Conservation (phyloP, 2,329 filamentous ascomycete species). For the Ophiostoma perfectum region DNA sequence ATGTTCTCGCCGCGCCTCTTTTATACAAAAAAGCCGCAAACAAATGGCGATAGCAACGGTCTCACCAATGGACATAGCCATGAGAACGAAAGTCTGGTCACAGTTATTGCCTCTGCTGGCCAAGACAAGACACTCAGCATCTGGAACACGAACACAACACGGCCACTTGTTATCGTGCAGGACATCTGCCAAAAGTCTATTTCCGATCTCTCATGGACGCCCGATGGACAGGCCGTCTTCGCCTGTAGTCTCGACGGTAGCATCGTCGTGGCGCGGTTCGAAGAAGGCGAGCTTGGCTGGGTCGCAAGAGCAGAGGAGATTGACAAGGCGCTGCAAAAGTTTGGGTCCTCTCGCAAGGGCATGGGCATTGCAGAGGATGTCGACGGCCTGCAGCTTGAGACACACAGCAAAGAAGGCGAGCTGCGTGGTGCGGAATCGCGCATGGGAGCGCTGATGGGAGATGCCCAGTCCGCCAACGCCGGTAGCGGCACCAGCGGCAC, state of each 20-base stretch:
- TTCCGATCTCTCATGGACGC: slow-evolving; percentile 89
- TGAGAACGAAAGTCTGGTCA: slow-evolving; percentile 53
- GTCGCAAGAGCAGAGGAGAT: slow-evolving; percentile 83
- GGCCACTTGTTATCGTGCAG: slow-evolving; percentile 84
- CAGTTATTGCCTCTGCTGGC: slow-evolving; percentile 92
- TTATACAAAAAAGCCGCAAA: slow-evolving; percentile 60
- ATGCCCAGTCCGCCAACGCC: slow-evolving; percentile 48
- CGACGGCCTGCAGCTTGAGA: slow-evolving; percentile 79
- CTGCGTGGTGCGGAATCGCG: slow-evolving; percentile 83
- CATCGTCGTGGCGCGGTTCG: slow-evolving; percentile 76
- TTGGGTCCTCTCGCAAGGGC: slow-evolving; percentile 78
- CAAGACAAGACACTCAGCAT: slow-evolving; percentile 95
- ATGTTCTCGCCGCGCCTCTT: slow-evolving; percentile 94
- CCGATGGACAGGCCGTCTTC: slow-evolving; percentile 82
- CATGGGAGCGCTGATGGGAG: slow-evolving; percentile 98
- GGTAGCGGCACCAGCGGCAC: slow-evolving; percentile 34
- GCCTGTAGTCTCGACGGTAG: slow-evolving; percentile 84
- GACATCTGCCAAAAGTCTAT: slow-evolving; percentile 88
- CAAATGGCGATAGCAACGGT: slow-evolving; percentile 47
- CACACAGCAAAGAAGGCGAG: slow-evolving; percentile 87
- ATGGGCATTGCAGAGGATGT: slow-evolving; percentile 91
- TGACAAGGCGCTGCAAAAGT: slow-evolving; percentile 87
- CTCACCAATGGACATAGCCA: slow-evolving; percentile 36
- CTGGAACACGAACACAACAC: slow-evolving; percentile 94
- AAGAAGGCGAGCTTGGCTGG: slow-evolving; percentile 82